Percentiles rank a stretch among this genome's conserved stretches.
phyloP scores from a whole-genome alignment of 768 basidiomycete genomes.

The Trametes sanguinea region DNA sequence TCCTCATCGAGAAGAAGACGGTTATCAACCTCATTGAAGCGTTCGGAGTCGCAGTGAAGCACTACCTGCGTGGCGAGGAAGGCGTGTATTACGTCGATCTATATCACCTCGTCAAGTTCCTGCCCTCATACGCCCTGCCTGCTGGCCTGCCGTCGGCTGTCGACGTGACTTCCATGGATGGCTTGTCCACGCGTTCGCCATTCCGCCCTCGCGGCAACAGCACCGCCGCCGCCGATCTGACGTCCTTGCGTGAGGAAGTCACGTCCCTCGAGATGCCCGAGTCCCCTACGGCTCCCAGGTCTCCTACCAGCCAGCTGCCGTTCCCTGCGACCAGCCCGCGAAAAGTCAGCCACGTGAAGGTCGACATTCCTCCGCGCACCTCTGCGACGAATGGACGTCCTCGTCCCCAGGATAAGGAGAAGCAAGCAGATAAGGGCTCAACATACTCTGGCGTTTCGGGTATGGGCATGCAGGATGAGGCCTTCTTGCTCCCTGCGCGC shows the following conservation, averaged over 20 bases:
- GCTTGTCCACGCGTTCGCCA: slow-evolving; percentile 10
- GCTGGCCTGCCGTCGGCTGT: slow-evolving; percentile 46
- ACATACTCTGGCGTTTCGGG: slow-evolving; percentile 20
- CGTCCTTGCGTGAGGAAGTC: slow-evolving; percentile 3
- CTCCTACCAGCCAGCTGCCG: slow-evolving; percentile 10
- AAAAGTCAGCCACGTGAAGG: slow-evolving; percentile 19
- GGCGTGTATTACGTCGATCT: slow-evolving; percentile 47
- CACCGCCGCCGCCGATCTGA: slow-evolving; percentile 2
- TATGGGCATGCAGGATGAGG: slow-evolving; percentile 39
- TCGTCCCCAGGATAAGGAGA: slow-evolving; percentile 9
- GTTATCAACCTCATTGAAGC: slow-evolving; percentile 68
- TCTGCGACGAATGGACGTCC: slow-evolving; percentile 11
- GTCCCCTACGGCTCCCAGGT: slow-evolving; percentile 2
- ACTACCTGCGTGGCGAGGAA: slow-evolving; percentile 64
- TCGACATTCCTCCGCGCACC: slow-evolving; percentile 3
- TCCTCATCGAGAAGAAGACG: slow-evolving; percentile 68
- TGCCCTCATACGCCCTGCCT: slow-evolving; percentile 65
- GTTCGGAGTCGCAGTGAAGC: slow-evolving; percentile 65
- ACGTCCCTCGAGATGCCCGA: background rate
- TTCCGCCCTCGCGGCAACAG: slow-evolving; percentile 16
- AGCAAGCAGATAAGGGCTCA: slow-evolving; percentile 24
- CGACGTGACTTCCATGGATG: slow-evolving; percentile 30
- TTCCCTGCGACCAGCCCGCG: slow-evolving; percentile 19
- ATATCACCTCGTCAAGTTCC: slow-evolving; percentile 70
- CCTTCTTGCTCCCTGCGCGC: slow-evolving; percentile 50